A percentile compares a stretch with the other conserved stretches of the same genome.
phyloP scores from a whole-genome alignment of 257 asterid species.

The Asclepias syriaca region DNA sequence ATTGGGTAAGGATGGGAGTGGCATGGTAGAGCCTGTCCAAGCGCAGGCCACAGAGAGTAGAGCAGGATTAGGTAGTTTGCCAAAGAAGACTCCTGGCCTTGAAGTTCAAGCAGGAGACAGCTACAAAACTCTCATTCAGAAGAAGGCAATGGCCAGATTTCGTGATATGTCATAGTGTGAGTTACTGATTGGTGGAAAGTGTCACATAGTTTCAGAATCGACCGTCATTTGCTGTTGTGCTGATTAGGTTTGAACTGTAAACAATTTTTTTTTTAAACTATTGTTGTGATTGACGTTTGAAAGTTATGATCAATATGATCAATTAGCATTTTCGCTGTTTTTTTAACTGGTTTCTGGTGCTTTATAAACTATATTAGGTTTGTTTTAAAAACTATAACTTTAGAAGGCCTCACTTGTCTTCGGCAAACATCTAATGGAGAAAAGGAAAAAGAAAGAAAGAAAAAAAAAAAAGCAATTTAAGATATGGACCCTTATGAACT shows the following conservation, averaged over 20 bases:
- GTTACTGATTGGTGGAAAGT: neutral
- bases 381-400: neutral
- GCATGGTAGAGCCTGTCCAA: slow-evolving; percentile 94
- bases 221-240: neutral
- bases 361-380: too few relatives aligned
- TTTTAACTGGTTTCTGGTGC: neutral
- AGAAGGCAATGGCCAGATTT: slow-evolving; percentile 95
- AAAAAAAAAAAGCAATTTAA: too few relatives aligned
- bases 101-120: slow-evolving; percentile 98
- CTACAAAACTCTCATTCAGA: slow-evolving; percentile 90
- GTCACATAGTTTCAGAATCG: neutral
- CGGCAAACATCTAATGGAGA: too few relatives aligned
- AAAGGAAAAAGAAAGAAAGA: too few relatives aligned
- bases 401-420: too few relatives aligned
- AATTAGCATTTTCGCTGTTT: neutral
- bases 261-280: neutral
- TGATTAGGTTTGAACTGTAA: neutral
- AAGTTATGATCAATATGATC: neutral
- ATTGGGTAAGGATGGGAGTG: slow-evolving; percentile 91
- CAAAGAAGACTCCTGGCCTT: slow-evolving; percentile 70
- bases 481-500: too few relatives aligned
- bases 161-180: slow-evolving; percentile 68
- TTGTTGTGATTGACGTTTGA: neutral
- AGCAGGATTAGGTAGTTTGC: slow-evolving; percentile 88
- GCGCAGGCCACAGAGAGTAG: slow-evolving; percentile 65